Base-by-base conservation (phyloP, 1,284 basidiomycete genomes). In the Pseudozyma sp. region DNA sequence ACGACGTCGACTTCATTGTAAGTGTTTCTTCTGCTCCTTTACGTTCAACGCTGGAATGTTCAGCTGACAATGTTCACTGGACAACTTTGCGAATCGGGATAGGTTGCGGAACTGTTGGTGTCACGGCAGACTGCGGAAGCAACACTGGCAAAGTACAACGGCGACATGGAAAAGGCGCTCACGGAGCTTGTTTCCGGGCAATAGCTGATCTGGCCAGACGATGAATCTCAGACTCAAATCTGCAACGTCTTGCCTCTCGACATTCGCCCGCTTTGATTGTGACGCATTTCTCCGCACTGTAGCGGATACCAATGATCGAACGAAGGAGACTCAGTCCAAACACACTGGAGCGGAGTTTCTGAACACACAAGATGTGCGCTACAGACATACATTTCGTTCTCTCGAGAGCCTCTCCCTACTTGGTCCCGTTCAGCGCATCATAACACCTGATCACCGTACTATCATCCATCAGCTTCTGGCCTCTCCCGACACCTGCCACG, bases 1-100 rank as follows among this genome's bases (percentile, higher is more conserved):
- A 77, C 17, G 79, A 81, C 44, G 69, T 81, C 31, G 56, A 70
- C 5, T 74, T 69, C 17, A 69, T 81, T 47, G 80, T 81, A 59
- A 71, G 80, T 69, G 16, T 9, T 4, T 14, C 30, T 19, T 13
- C n/a, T 4, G 24, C 37, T 11, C 4, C 7, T 10, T 33, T 4
- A 7, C 50, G 16, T 7, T 16, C 4, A 9, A 40, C 17, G 10
- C 7, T 24, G 0, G 5, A 7, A 0, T 24, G 5, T 16, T 42
- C 40, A 42, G 11, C 7, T 42, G 13, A 42, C 7, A 5, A 2
- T 42, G 16, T 19, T 5, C 45, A 13, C 24, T 6, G 11, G 24
- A 3, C 7, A n/a, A 10, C 7, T 16, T 17, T 19, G 14, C 8
- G 2, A 19, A 31, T 19, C 4, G 7, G 48, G 7, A n/a, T 42